Conservation (phyloP, 495 filamentous ascomycete species). For the Talaromyces ruber region DNA sequence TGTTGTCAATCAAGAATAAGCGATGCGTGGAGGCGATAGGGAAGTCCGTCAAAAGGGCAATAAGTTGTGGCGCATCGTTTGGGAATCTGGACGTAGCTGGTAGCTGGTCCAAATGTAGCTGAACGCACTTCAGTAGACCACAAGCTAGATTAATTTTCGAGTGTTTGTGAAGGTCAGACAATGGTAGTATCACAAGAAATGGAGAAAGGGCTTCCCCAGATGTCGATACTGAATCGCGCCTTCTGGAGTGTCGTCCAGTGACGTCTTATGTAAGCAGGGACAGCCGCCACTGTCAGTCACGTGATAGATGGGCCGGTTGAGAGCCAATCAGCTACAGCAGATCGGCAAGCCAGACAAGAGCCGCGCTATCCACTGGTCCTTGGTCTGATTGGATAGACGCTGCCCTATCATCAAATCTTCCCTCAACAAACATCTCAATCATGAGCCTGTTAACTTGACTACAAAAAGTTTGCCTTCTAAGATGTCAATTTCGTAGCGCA, state of each 20-base stretch:
- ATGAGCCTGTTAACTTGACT: background rate
- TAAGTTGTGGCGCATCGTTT: background rate
- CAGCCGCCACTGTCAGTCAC: background rate
- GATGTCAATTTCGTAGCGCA: no score
- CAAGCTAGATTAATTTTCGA: background rate
- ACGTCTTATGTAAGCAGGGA: background rate
- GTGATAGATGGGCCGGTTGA: background rate
- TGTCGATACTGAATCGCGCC: background rate
- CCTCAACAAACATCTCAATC: background rate
- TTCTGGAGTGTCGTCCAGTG: background rate
- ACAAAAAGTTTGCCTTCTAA: no score
- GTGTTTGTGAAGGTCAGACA: background rate
- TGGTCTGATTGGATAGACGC: background rate
- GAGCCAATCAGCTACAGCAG: background rate
- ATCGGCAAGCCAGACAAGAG: background rate
- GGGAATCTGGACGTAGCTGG: no score
- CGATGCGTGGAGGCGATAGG: background rate
- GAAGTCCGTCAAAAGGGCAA: background rate
- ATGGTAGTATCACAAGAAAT: background rate
- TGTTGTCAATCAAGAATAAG: conserved; percentile 16
- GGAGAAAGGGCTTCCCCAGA: background rate
- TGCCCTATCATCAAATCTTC: background rate
- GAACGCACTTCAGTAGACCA: background rate
- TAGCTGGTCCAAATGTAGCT: background rate
- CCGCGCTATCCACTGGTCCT: background rate